Conservation (phyloP, 2,329 filamentous ascomycete species). For the Ophiognomonia clavigignenti-juglandacearum region DNA sequence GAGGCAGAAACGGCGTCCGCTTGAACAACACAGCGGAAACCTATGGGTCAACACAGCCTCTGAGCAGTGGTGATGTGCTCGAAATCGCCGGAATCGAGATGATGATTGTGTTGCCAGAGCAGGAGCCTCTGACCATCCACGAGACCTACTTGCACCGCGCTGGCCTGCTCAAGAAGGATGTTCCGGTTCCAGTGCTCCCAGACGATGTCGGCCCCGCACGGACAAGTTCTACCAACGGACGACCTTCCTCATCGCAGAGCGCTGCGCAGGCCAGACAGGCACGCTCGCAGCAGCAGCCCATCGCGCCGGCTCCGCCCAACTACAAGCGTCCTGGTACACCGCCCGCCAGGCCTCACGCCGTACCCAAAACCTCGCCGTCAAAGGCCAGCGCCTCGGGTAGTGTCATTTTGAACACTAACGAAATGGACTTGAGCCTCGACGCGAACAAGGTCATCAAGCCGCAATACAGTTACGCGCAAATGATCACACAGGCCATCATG, state of each 20-base stretch:
- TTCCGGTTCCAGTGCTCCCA: constrained; percentile 14
- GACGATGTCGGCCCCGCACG: constrained; percentile 6
- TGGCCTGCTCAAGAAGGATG: constrained; percentile 37
- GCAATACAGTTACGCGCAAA: constrained; percentile 90
- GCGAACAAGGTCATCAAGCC: constrained; percentile 89
- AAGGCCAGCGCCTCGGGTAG: constrained; percentile 29
- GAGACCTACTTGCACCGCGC: constrained; percentile 66
- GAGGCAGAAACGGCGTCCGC: constrained; percentile 86
- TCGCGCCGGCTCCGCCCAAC: constrained; percentile 56
- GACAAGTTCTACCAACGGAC: constrained; percentile 18
- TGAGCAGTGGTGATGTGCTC: constrained; percentile 85
- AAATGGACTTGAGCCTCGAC: constrained; percentile 76
- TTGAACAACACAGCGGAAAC: constrained; percentile 71
- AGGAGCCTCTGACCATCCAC: constrained; percentile 62
- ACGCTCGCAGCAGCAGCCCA: constrained; percentile 37
- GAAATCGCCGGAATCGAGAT: constrained; percentile 93
- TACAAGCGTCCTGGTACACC: constrained; percentile 59
- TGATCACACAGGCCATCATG: constrained; percentile 95
- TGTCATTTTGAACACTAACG: constrained; percentile 44
- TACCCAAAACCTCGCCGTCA: constrained; percentile 34
- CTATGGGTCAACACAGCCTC: constrained; percentile 57
- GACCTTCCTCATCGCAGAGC: constrained; percentile 23
- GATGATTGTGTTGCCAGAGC: constrained; percentile 93
- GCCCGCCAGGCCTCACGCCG: constrained; percentile 34
- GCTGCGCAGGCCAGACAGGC: constrained; percentile 19